Evolutionary conservation across 495 filamentous ascomycete genomes (phyloP).

Genomic region (Penicillium odoratum): DNA sequence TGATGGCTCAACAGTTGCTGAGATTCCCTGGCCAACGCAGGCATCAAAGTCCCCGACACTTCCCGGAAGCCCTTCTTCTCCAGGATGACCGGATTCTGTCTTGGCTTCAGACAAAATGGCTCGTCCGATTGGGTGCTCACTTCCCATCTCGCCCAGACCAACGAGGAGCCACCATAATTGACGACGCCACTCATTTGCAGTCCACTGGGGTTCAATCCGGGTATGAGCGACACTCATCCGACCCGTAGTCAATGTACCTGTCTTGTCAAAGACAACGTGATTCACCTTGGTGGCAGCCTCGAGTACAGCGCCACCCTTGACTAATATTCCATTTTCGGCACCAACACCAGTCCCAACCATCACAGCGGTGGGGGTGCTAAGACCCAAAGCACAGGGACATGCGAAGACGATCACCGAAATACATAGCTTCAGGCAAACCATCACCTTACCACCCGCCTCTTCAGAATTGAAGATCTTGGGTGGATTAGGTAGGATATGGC

Average conservation of each 20-base stretch:
- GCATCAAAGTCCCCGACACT: conserved; percentile 82
- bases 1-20: conserved; percentile 75
- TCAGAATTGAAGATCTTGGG: conserved; percentile 86
- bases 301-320: conserved; percentile 92
- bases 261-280: conserved; percentile 98
- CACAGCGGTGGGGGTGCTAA: conserved; percentile 93
- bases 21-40: conserved; percentile 81
- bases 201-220: conserved; percentile 67
- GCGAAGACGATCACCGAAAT: conserved; percentile 99
- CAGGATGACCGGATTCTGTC: conserved; percentile 66
- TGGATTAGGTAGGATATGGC: conserved; percentile 76
- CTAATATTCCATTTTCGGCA: conserved; percentile 93
- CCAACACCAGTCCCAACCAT: conserved; percentile 98
- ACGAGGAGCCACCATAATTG: conserved; percentile 93
- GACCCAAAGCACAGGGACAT: conserved; percentile 91
- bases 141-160: conserved; percentile 88
- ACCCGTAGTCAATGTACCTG: conserved; percentile 90
- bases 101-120: conserved; percentile 76
- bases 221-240: conserved; percentile 86
- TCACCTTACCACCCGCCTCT: conserved; percentile 80
- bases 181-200: conserved; percentile 62
- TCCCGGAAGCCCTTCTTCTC: conserved; percentile 76
- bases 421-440: conserved; percentile 97
- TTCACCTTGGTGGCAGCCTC: conserved; percentile 91
- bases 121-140: conserved; percentile 91